Percentiles rank a stretch among this genome's conserved stretches.
phyloP scores from a whole-genome alignment of 164 flowering plant genomes.

The Macadamia tetraphylla region DNA sequence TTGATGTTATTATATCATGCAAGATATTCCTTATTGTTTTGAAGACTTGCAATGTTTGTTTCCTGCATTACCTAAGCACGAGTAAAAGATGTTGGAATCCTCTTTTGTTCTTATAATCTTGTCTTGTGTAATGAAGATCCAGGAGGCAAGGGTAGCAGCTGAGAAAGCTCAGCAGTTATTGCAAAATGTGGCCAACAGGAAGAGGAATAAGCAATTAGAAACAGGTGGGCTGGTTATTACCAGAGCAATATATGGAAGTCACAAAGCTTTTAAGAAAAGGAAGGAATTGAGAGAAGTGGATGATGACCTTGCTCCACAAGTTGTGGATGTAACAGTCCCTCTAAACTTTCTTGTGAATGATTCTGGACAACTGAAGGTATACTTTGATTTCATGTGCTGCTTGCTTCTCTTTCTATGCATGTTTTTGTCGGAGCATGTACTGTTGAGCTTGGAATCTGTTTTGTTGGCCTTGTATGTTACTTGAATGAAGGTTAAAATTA shows the following conservation, averaged over 20 bases:
- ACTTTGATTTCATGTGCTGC: slow-evolving; percentile 5
- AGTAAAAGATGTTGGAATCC: not conserved
- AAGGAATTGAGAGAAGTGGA: slow-evolving; percentile 27
- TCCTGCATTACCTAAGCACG: too few species aligned
- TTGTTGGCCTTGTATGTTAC: not conserved
- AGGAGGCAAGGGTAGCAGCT: slow-evolving; percentile 68
- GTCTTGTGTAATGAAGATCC: slow-evolving; percentile 43
- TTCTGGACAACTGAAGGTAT: slow-evolving; percentile 86
- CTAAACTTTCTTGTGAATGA: slow-evolving; percentile 83
- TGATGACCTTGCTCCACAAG: slow-evolving; percentile 44
- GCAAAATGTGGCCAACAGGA: slow-evolving; percentile 76
- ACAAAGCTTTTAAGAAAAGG: slow-evolving; percentile 39
- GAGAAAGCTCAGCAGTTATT: slow-evolving; percentile 81
- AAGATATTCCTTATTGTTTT: too few species aligned
- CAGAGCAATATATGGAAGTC: slow-evolving; percentile 67
- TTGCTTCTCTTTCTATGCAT: not conserved
- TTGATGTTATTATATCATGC: too few species aligned
- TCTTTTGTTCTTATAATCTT: not conserved
- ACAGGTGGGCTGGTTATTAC: slow-evolving; percentile 64
- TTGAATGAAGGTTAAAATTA: too few species aligned
- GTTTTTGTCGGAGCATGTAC: not conserved
- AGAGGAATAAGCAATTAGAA: slow-evolving; percentile 66
- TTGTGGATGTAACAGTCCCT: slow-evolving; percentile 82
- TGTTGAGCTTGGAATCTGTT: not conserved
- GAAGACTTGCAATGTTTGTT: not conserved